These are phyloP conservation scores for Ganoderma leucocontextum DNA, from an alignment of 1,284 basidiomycete species.

Conservation along the genomic window DNA sequence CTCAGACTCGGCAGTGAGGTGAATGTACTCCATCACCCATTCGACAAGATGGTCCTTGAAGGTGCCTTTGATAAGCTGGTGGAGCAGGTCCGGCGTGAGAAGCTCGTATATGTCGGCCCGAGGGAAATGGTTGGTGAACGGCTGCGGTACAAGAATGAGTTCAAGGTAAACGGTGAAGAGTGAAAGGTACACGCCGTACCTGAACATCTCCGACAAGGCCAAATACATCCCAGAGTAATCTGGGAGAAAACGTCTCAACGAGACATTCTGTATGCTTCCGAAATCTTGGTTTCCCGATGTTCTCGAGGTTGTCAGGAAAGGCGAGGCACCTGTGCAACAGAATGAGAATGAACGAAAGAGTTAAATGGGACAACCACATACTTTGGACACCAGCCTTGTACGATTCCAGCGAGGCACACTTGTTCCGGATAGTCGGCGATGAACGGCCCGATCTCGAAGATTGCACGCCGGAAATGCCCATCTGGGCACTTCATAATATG, in stretches of 20 bases:
- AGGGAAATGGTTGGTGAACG: not conserved
- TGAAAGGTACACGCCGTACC: no score
- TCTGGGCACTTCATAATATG: not conserved
- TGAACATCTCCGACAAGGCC: not conserved
- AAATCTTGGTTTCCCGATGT: not conserved
- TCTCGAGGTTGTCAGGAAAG: not conserved
- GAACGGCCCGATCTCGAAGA: not conserved
- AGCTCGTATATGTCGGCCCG: not conserved
- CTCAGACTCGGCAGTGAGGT: not conserved
- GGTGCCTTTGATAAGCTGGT: not conserved
- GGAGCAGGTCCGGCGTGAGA: not conserved
- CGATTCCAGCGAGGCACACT: not conserved
- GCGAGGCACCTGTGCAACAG: not conserved
- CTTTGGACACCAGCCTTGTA: not conserved
- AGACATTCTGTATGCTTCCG: not conserved
- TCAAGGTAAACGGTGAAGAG: no score
- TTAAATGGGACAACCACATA: not conserved
- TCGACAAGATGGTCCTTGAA: not conserved
- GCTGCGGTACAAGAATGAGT: no score
- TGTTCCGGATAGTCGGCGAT: not conserved
- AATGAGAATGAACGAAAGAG: not conserved
- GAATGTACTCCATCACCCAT: not conserved
- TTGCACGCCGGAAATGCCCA: not conserved
- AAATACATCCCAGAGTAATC: not conserved
- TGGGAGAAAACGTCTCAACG: not conserved